Percentiles rank a stretch among this genome's conserved stretches.
These are phyloP conservation scores for Cucumis variabilis DNA, from an alignment of 331 rosid species.

Conservation along the genomic window DNA sequence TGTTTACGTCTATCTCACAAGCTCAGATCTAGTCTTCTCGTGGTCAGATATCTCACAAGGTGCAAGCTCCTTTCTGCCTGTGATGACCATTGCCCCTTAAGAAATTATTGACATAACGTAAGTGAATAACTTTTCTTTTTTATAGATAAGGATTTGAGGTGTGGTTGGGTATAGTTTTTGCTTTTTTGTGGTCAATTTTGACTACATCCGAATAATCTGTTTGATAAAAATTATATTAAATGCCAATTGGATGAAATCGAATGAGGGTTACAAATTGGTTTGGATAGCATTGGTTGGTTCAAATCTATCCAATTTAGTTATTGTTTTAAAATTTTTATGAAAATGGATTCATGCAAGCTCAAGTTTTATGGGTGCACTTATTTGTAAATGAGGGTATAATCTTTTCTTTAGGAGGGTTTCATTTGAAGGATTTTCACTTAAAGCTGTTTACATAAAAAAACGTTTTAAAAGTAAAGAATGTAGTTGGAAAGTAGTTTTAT, in stretches of 20 bases:
- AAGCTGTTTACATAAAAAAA: no score
- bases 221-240: background rate
- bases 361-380: background rate
- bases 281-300: background rate
- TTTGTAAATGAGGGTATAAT: no score
- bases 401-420: no score
- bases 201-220: background rate
- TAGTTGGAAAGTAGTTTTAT: background rate
- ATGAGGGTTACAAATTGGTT: background rate
- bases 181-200: background rate
- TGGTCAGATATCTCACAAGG: no score
- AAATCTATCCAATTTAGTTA: background rate
- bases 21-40: no score
- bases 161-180: background rate
- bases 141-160: background rate
- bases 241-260: background rate
- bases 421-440: no score
- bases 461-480: background rate
- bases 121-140: constrained; percentile 36
- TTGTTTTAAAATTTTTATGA: background rate
- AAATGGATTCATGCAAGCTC: background rate
- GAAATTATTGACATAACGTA: constrained; percentile 99
- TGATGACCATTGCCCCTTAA: constrained; percentile 98
- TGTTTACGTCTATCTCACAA: no score
- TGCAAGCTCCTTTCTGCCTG: constrained; percentile 96